A percentile compares a stretch with the other conserved stretches of the same genome.
These are phyloP conservation scores for Lichenothelia convexa DNA, from an alignment of 495 filamentous ascomycete species.

Conservation along the genomic window DNA sequence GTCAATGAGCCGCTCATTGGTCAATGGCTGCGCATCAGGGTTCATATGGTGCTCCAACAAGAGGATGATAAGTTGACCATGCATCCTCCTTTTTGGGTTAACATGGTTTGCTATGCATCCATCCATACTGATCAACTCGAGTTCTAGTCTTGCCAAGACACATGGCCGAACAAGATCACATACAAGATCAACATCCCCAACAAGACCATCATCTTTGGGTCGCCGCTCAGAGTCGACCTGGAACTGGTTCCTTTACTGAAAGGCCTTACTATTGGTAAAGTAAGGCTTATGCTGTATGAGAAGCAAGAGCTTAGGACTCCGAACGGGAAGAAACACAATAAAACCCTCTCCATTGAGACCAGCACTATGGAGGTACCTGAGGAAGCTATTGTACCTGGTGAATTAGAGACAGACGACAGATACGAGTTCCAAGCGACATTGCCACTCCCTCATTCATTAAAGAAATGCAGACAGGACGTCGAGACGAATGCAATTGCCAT, in stretches of 20 bases:
- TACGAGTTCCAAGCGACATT: constrained; percentile 54
- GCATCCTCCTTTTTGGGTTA: background rate
- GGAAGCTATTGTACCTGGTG: constrained; percentile 24
- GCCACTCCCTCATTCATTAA: constrained; percentile 57
- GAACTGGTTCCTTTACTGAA: constrained; percentile 69
- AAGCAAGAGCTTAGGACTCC: constrained; percentile 16
- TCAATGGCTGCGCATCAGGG: background rate
- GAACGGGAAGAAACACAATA: constrained; percentile 31
- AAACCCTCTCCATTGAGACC: constrained; percentile 2
- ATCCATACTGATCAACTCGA: constrained; percentile 21
- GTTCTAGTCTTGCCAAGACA: no score
- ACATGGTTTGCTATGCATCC: constrained; percentile 1
- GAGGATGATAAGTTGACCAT: background rate
- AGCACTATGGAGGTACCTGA: constrained; percentile 18
- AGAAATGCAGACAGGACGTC: constrained; percentile 68
- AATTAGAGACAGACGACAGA: constrained; percentile 26
- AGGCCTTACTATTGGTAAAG: constrained; percentile 61
- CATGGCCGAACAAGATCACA: constrained; percentile 88
- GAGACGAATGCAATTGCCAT: constrained; percentile 71
- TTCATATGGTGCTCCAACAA: background rate
- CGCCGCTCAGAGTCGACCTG: constrained; percentile 59
- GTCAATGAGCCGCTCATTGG: background rate
- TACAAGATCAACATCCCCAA: constrained; percentile 79
- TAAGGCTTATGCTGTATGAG: constrained; percentile 59
- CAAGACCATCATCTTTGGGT: constrained; percentile 84